These are phyloP conservation scores for Lentinula lateritia DNA, from an alignment of 768 basidiomycete genomes.

Conservation along the genomic window DNA sequence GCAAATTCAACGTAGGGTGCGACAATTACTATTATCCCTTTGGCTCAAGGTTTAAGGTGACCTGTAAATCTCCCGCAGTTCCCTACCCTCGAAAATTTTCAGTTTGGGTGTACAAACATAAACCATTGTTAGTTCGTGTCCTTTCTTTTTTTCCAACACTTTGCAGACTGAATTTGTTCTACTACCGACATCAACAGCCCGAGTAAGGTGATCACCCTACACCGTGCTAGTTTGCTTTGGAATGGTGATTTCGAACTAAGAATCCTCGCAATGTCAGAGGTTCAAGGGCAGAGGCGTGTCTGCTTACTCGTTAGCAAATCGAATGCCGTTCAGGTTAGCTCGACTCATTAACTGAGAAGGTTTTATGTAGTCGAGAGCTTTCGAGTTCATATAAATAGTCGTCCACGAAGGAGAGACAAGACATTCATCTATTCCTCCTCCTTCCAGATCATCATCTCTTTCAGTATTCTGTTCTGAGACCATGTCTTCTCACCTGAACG, in stretches of 20 bases:
- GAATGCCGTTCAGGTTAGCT: not conserved
- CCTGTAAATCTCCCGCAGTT: not conserved
- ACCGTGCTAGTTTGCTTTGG: not conserved
- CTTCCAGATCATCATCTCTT: no score
- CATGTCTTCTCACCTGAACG: slow-evolving; percentile 19
- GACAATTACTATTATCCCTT: not conserved
- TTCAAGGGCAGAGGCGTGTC: not conserved
- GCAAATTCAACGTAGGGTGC: no score
- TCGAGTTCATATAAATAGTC: not conserved
- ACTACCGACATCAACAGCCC: not conserved
- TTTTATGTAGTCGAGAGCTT: not conserved
- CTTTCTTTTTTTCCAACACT: not conserved
- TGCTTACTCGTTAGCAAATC: not conserved
- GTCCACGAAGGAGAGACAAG: not conserved
- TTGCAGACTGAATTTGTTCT: not conserved
- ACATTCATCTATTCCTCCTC: not conserved
- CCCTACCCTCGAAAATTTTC: not conserved
- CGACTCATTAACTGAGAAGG: not conserved
- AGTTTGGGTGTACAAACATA: no score
- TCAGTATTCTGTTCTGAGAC: slow-evolving; percentile 1
- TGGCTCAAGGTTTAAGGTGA: not conserved
- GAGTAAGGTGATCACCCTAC: not conserved
- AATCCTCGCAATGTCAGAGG: not conserved
- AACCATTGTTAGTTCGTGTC: not conserved
- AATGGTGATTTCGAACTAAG: not conserved